Conservation (phyloP, 2,329 filamentous ascomycete species). For the Cordyceps javanica region DNA sequence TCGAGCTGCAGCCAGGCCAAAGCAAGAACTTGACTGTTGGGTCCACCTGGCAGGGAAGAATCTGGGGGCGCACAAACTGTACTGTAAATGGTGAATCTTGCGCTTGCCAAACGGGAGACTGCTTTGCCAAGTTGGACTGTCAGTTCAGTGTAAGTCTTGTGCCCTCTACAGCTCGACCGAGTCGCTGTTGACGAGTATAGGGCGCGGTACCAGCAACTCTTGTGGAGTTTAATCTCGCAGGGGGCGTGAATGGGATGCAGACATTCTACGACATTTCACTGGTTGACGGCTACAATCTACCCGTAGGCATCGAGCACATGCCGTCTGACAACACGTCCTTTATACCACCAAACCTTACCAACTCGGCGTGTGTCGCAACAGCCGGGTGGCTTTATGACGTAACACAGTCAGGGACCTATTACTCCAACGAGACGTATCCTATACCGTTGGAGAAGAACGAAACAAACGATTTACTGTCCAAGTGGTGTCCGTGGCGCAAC, state of each 20-base stretch:
- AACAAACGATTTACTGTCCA: slow-evolving; percentile 49
- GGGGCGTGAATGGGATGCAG: slow-evolving; percentile 52
- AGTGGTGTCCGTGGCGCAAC: slow-evolving; percentile 78
- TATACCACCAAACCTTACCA: slow-evolving; percentile 70
- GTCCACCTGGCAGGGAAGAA: slow-evolving; percentile 70
- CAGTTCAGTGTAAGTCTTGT: slow-evolving; percentile 57
- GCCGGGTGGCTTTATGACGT: slow-evolving; percentile 52
- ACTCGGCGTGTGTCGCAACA: slow-evolving; percentile 70
- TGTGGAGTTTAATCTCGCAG: slow-evolving; percentile 72
- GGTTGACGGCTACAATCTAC: slow-evolving; percentile 79
- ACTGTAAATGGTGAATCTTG: slow-evolving; percentile 62
- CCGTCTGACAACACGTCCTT: slow-evolving; percentile 56
- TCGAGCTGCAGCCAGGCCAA: slow-evolving; percentile 55
- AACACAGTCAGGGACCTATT: slow-evolving; percentile 48
- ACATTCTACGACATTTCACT: slow-evolving; percentile 81
- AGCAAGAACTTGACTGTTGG: slow-evolving; percentile 59
- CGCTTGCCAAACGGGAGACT: slow-evolving; percentile 72
- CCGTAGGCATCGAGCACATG: slow-evolving; percentile 57
- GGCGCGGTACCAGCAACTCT: slow-evolving; percentile 69
- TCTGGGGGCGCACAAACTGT: slow-evolving; percentile 83
- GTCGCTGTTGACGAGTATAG: slow-evolving; percentile 32
- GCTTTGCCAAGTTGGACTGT: slow-evolving; percentile 64
- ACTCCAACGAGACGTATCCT: slow-evolving; percentile 60
- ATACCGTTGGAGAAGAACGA: slow-evolving; percentile 59
- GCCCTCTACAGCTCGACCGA: too few species aligned